Base-by-base conservation (phyloP, 192 early-diverging fungal species). In the Gamsiella multidivaricata region DNA sequence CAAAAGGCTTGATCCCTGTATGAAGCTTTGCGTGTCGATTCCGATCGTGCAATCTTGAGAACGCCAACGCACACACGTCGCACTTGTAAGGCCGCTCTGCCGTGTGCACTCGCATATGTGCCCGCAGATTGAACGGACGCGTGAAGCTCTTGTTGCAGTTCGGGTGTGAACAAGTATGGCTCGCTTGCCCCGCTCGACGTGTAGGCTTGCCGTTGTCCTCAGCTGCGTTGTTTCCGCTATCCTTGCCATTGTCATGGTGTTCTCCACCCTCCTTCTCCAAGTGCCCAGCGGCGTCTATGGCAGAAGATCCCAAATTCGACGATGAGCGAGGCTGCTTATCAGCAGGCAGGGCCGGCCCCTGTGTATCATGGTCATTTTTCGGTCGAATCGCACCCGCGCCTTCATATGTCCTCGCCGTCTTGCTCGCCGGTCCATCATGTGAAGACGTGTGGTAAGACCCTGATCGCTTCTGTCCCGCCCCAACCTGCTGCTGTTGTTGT, bases 1-100 rank as follows among this genome's bases (percentile, higher is more conserved):
- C 83, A 70, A 88, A 90, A 2, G 92, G 92, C 79, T 88, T 88
- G 65, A 88, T 86, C 37, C 92, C 92, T 5, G 88, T 86, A 53
- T 93, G 92, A n/a, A 92, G 81, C 71, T 91, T 91, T 69, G 87
- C 86, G 59, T 93, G 91, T 29, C 95, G 88, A 71, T 94, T 96
- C 22, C 94, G 85, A 65, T 96, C 95, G 65, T 96, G 94, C 64
- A 93, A 87, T 14, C 95, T 86, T 0, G 93, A 89, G 72, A 96
- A 96, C 8, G 89, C 84, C 61, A 86, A 85, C 17, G 85, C 74
- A 74, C 95, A 96, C 45, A 84, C 85, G 25, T 86, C 83, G 73
- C 91, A 92, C 20, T 80, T 81, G 66, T 86, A 92, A 28, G 90
- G 90, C 2, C 85, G 66, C 51, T 91, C 90, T 31, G 85, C 87